These are phyloP conservation scores for Hirschioporus abietinus DNA, from an alignment of 768 basidiomycete species.

Conservation along the genomic window DNA sequence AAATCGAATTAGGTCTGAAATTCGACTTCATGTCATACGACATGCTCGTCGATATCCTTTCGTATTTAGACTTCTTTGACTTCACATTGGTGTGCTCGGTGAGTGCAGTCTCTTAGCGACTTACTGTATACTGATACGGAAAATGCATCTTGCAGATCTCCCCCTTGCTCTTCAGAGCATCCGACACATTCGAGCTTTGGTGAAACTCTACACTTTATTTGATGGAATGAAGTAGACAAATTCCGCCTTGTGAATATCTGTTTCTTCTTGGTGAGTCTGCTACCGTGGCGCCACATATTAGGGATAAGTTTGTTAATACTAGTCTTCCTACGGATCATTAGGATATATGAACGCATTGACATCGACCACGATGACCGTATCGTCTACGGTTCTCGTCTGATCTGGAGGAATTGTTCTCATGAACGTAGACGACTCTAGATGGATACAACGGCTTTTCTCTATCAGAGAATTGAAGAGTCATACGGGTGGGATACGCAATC, in stretches of 20 bases:
- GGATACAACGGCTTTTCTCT: neutral
- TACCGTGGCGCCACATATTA: neutral
- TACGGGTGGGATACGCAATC: neutral
- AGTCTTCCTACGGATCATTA: neutral
- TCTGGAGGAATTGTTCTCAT: neutral
- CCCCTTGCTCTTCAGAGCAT: neutral
- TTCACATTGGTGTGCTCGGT: neutral
- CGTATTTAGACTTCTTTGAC: neutral
- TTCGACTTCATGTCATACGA: neutral
- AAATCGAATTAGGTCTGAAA: neutral
- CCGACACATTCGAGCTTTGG: neutral
- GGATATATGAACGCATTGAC: neutral
- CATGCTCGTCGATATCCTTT: neutral
- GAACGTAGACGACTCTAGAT: neutral
- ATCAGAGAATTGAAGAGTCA: neutral
- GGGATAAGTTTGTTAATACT: neutral
- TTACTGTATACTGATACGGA: neutral
- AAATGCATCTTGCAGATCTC: neutral
- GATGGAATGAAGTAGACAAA: neutral
- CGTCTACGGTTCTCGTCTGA: neutral
- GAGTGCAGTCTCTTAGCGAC: neutral
- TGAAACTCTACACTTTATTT: neutral
- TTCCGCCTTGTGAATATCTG: neutral
- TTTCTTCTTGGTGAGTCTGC: neutral
- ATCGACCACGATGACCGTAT: too few relatives aligned